Evolutionary conservation across 2,329 filamentous ascomycete species (phyloP).

Genomic region (Pezicula carpinea): DNA sequence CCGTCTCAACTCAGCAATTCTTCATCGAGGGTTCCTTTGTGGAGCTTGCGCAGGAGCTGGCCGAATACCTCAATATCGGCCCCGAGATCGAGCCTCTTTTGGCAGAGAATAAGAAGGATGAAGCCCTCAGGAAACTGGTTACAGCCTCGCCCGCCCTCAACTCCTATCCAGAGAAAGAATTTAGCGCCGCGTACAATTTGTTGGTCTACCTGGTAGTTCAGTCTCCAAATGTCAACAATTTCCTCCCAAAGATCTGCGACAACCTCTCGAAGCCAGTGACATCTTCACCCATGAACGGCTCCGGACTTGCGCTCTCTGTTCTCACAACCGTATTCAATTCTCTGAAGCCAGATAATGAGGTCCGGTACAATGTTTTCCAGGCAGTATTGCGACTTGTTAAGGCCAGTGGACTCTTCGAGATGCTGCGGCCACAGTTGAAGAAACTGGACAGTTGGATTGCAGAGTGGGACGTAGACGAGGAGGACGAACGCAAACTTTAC

Average conservation of each 20-base stretch:
- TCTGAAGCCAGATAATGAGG: conserved; percentile 67
- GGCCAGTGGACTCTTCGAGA: conserved; percentile 71
- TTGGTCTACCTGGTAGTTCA: conserved; percentile 90
- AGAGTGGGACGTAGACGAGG: conserved; percentile 76
- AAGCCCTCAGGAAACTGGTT: conserved; percentile 85
- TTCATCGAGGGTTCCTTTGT: conserved; percentile 90
- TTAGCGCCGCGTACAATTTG: conserved; percentile 93
- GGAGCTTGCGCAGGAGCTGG: conserved; percentile 91
- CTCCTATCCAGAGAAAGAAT: conserved; percentile 89
- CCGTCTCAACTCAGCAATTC: conserved; percentile 39
- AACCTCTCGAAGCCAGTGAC: conserved; percentile 85
- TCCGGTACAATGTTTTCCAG: conserved; percentile 86
- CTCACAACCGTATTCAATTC: conserved; percentile 97
- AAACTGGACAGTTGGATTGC: conserved; percentile 78
- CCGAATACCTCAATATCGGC: conserved; percentile 81
- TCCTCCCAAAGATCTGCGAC: conserved; percentile 82
- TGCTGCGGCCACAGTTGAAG: conserved; percentile 76
- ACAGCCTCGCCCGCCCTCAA: conserved; percentile 74
- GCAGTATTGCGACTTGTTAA: conserved; percentile 83
- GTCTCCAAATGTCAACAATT: conserved; percentile 77
- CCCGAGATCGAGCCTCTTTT: conserved; percentile 68
- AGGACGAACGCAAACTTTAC: conserved; percentile 81
- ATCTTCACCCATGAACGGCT: conserved; percentile 79
- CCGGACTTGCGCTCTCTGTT: conserved; percentile 81
- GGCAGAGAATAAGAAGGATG: conserved; percentile 69